Evolutionary conservation across 2,329 filamentous ascomycete genomes (phyloP).

Genomic region (Colletotrichum lini): DNA sequence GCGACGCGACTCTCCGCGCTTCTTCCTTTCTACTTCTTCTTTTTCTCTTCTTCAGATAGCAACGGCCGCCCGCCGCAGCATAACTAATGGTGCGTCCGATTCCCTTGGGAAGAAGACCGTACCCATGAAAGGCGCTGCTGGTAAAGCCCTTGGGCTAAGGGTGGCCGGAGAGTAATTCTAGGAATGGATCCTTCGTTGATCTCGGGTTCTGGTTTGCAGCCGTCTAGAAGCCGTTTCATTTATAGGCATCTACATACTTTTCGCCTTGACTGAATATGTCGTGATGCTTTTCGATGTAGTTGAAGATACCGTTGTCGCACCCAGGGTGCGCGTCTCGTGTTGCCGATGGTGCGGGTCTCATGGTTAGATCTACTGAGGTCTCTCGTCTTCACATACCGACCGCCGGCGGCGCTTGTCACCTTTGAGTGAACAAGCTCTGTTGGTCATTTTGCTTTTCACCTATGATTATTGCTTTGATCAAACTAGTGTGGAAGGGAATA

Average conservation of each 20-base stretch:
- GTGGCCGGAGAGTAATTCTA: constrained; percentile 43
- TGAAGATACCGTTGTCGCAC: too few species aligned
- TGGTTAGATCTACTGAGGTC: too few species aligned
- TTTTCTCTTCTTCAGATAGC: constrained; percentile 42
- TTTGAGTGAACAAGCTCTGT: too few species aligned
- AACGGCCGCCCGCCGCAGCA: constrained; percentile 43
- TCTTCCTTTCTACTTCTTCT: constrained; percentile 25
- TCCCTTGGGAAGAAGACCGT: not conserved
- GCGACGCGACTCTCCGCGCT: not conserved
- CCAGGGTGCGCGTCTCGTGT: too few species aligned
- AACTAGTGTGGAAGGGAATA: too few species aligned
- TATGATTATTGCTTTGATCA: too few species aligned
- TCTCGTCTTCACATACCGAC: too few species aligned
- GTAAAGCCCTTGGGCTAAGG: constrained; percentile 42
- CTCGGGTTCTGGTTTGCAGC: constrained; percentile 41
- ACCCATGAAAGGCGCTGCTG: constrained; percentile 42
- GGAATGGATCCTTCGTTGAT: constrained; percentile 46
- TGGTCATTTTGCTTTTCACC: too few species aligned
- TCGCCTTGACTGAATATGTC: constrained; percentile 3
- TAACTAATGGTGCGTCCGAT: constrained; percentile 37
- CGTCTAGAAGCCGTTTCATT: constrained; percentile 45
- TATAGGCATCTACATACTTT: constrained; percentile 43
- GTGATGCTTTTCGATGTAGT: not conserved
- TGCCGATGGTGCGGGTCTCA: too few species aligned
- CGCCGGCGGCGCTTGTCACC: too few species aligned